Evolutionary conservation across 139 green algal species (phyloP), one percentile per base, ranked within the genome.

Genomic region (Chlamydomonas asymmetrica): DNA sequence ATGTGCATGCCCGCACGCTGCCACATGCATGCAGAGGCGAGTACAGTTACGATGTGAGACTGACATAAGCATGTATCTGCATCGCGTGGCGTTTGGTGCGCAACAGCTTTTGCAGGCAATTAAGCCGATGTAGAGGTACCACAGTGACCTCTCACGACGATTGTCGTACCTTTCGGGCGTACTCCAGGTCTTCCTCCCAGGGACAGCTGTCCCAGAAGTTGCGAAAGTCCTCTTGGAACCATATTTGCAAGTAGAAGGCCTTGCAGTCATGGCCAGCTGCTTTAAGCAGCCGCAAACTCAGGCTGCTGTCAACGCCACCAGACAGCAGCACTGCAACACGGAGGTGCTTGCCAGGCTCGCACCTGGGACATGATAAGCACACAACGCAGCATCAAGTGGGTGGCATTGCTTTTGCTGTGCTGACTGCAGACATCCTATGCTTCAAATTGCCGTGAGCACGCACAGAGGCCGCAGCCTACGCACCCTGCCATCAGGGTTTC

Each of bases 141-240:
- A n/a, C 49, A 59, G 23, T 20, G 20, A 20, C 49, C 49, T 59
- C 23, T 59, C 20, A 23, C 49, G 20, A 49, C 22, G 6, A 63
- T 29, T 2, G 2, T 0, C 67, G 0, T 66, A 97, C 94, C 79
- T 90, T 76, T 6, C 86, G 76, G 37, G 94, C 97, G 65, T 93
- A 95, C 9, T 78, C n/a, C 63, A 99, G 76, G 79, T 99, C 96
- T 56, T 98, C 94, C 79, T 99, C 94, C 96, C 96, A 99, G 10
- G 96, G 96, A 71, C 96, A 99, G 0, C 88, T 71, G 27, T 94
- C 89, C 93, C 93, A 99, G 52, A 88, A 94, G 87, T 99, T 99
- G 92, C 77, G 54, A 56, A 72, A 80, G 77, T 98, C 92, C 74
- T 98, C 93, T 70, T 97, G 90, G 74, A 97, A 97, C 91, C 93